Evolutionary conservation across 805 yeast species (phyloP).

Genomic region (Teunomyces pallodes): DNA sequence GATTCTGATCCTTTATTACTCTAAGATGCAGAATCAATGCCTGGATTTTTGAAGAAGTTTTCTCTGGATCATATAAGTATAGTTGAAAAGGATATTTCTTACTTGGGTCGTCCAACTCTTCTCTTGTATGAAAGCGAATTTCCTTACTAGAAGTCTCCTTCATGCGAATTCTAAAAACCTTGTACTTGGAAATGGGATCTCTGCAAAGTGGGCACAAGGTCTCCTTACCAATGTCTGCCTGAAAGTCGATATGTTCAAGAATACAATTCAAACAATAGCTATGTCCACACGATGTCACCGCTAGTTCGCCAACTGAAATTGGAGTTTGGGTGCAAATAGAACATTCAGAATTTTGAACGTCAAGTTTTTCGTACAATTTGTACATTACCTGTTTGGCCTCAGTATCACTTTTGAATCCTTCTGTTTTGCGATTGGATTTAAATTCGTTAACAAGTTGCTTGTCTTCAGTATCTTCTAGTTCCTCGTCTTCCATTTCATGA

Average conservation of each 20-base stretch:
- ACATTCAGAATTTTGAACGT: constrained; percentile 60
- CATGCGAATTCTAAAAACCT: constrained; percentile 44
- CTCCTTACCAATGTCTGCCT: constrained; percentile 42
- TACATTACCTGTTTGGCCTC: constrained; percentile 22
- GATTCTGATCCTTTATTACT: constrained; percentile 49
- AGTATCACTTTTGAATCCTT: constrained; percentile 20
- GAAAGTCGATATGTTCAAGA: constrained; percentile 71
- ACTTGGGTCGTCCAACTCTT: constrained; percentile 19
- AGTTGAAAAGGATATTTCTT: constrained; percentile 28
- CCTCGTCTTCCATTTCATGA: constrained; percentile 52
- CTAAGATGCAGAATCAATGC: constrained; percentile 64
- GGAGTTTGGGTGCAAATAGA: constrained; percentile 78
- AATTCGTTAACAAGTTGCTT: background rate
- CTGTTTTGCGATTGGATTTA: constrained; percentile 4
- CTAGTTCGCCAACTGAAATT: constrained; percentile 49
- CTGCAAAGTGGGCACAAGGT: constrained; percentile 81
- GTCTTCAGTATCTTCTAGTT: constrained; percentile 3
- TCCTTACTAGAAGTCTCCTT: constrained; percentile 22
- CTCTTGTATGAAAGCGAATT: constrained; percentile 28
- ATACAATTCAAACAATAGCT: constrained; percentile 73
- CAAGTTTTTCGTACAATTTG: constrained; percentile 25
- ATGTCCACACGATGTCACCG: constrained; percentile 79
- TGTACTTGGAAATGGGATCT: constrained; percentile 44
- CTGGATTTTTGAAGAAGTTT: constrained; percentile 68
- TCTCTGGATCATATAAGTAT: constrained; percentile 47